Evolutionary conservation across 139 green algal species (phyloP), one percentile per base, ranked within the genome.

Genomic region (Coelastrella sp.): DNA sequence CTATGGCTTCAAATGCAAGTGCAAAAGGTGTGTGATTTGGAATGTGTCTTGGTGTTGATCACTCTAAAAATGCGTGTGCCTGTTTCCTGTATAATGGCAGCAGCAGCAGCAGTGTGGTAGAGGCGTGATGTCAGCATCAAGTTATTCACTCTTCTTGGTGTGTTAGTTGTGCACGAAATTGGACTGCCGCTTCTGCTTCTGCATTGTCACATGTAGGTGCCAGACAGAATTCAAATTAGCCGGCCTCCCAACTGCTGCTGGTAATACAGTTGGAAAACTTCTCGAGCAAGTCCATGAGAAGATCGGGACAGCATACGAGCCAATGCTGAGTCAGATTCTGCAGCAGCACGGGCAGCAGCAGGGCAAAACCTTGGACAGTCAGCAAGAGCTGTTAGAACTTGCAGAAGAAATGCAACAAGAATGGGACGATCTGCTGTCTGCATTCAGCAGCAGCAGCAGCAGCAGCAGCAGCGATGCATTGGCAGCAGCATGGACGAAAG

Each of bases 1-100:
- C 19, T 89, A 89, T 16, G 85, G 73, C 13, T 89, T 89, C 58
- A 83, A 56, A 32, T 89, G 85, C 22, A 68, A 13, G 56, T 89
- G 85, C 16, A 23, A 75, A 14, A 89, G 85, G 85, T 89, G 22
- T 3, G 73, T 7, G 11, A 3, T 32, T 78, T 22, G 17, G 73
- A 47, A 47, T 47, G 32, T 47, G 32, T 47, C 32, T 47, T 47
- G 32, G 32, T 47, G 32, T 47, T 47, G n/a, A 47, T 47, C 32
- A 47, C 32, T 47, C 32, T 47, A 47, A 47, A 47, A 47, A 47
- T 47, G 32, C 32, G 32, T 47, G 32, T 47, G 32, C 32, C 32
- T 47, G 20, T 77, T 22, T 0, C 20, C 17, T 47, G 32, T 47
- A 2, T n/a, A 4, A 23, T 78, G 56, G 73, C 73, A 78, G 64